Conservation (phyloP, 805 yeast genomes). For the Barnettozyma sp. region DNA sequence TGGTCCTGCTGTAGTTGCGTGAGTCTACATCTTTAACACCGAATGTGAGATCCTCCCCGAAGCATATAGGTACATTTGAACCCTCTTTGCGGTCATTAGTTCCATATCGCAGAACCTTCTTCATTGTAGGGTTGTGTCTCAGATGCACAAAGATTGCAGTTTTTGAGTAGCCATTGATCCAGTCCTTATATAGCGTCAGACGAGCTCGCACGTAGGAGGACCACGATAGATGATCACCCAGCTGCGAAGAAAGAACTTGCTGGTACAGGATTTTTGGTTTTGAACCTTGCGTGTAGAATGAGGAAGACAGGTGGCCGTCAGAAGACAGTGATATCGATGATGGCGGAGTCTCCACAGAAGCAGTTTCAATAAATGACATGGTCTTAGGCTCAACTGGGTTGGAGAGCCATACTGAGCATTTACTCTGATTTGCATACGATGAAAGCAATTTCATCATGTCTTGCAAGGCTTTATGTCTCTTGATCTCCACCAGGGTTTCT, state of each 20-base stretch:
- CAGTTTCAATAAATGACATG: conserved; percentile 21
- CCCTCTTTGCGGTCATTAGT: conserved; percentile 1
- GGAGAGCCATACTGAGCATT: conserved; percentile 14
- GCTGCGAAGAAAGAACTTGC: conserved; percentile 17
- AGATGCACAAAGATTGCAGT: conserved; percentile 16
- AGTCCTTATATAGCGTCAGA: conserved; percentile 21
- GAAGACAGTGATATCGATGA: conserved; percentile 4
- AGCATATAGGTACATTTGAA: conserved; percentile 7
- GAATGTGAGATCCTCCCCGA: conserved; percentile 1
- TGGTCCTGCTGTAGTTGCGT: neutral
- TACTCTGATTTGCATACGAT: conserved; percentile 13
- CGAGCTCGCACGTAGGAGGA: conserved; percentile 15
- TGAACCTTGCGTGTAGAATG: conserved; percentile 1
- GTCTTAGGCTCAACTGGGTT: conserved; percentile 14
- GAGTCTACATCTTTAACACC: conserved; percentile 11
- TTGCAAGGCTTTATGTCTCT: conserved; percentile 9
- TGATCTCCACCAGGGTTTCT: conserved; percentile 5
- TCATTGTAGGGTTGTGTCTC: conserved; percentile 16
- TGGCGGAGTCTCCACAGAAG: neutral
- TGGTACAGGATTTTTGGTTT: conserved; percentile 15
- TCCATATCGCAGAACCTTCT: conserved; percentile 9
- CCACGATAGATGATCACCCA: conserved; percentile 22
- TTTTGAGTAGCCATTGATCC: conserved; percentile 7
- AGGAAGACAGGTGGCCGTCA: conserved; percentile 3
- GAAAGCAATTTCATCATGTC: conserved; percentile 16